Evolutionary conservation across 805 yeast species (phyloP), one percentile per base, ranked within the genome.

Genomic region (Scheffersomyces amazonensis): DNA sequence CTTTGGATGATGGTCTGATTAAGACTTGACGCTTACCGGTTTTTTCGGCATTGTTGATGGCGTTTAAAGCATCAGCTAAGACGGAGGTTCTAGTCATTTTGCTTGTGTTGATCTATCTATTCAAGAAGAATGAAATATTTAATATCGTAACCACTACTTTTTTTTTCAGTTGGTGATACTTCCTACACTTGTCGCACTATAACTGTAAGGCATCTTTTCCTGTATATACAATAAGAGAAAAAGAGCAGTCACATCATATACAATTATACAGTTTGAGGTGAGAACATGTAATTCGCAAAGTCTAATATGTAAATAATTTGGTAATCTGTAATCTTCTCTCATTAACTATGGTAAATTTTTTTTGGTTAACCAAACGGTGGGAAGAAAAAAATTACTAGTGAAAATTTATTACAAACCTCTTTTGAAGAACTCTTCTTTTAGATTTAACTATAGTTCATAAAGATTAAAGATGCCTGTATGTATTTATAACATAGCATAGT

Each of bases 1-100:
- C 97, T 86, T 90, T 90, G 69, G 96, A 90, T 39, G 97, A 88
- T 56, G 97, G 97, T 83, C 96, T 87, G 77, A 90, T 85, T 71
- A 90, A 76, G 64, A 90, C 97, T 80, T 90, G 97, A 79, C 97
- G 87, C 82, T 90, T 90, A 76, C 97, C 97, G 76, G 96, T 83
- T 79, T 89, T 90, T 79, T 90, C 96, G 76, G 97, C 97, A 76
- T 90, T 90, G 93, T 89, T 88, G 76, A 90, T 90, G 64, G 96
- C 83, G 78, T 90, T 90, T 64, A 90, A 84, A 69, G 97, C 97
- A 79, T 90, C 97, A 69, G 96, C 96, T 73, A 90, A 86, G 74
- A 87, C 97, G 62, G 97, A 90, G 58, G 96, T 81, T 80, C 97
- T 90, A 73, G 96, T 87, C 97, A 90, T 89, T 69, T 66, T 27